These are phyloP conservation scores for Aspergillus puulaauensis DNA, from an alignment of 2,329 filamentous ascomycete species.

Conservation along the genomic window DNA sequence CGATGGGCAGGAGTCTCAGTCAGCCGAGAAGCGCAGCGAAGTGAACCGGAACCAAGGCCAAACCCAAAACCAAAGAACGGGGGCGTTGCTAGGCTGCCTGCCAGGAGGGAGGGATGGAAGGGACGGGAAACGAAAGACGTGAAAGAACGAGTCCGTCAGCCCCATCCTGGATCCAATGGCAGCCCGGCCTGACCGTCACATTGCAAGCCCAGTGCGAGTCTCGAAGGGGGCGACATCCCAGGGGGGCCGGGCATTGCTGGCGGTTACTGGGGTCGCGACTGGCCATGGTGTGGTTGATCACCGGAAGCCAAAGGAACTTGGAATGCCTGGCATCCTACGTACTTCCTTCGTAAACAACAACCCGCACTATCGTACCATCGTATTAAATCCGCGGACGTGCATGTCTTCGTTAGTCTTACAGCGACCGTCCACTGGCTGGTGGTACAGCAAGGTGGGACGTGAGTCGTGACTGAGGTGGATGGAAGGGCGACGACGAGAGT, in stretches of 20 bases:
- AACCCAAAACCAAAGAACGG: conserved; percentile 9
- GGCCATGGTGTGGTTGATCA: conserved; percentile 34
- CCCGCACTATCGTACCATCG: not conserved
- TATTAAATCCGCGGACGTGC: not conserved
- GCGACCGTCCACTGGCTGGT: not conserved
- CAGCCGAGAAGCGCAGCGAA: conserved; percentile 15
- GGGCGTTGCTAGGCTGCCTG: no score
- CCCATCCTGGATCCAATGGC: conserved; percentile 39
- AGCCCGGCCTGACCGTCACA: conserved; percentile 30
- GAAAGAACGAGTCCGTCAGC: conserved; percentile 18
- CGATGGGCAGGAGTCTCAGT: conserved; percentile 17
- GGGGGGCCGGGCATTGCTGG: conserved; percentile 23
- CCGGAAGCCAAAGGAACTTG: conserved; percentile 14
- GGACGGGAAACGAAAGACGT: not conserved
- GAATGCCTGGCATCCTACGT: conserved; percentile 1
- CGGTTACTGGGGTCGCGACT: not conserved
- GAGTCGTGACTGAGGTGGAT: not conserved
- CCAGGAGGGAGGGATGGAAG: conserved; percentile 5
- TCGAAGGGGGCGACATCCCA: conserved; percentile 19
- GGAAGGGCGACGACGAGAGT: not conserved
- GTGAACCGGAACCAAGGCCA: not conserved
- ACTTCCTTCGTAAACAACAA: not conserved
- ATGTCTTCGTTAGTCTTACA: no score
- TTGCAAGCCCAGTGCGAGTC: conserved; percentile 26
- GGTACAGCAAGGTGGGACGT: not conserved